phyloP scores from a whole-genome alignment of 2,329 filamentous ascomycete genomes.

The Byssochlamys sp. region DNA sequence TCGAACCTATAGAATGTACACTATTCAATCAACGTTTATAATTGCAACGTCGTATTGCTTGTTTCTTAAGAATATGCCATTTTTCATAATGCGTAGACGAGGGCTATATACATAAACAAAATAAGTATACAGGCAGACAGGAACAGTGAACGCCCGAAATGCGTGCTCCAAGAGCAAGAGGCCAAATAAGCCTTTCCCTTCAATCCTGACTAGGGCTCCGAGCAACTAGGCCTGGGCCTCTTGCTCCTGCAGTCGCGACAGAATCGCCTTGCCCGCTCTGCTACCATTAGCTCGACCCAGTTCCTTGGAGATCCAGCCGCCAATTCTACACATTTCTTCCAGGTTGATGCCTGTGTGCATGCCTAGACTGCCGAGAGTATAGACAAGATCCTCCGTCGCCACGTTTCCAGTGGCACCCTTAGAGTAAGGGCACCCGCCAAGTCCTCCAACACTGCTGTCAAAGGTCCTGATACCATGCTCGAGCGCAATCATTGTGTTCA shows the following conservation, averaged over 20 bases:
- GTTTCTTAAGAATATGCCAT: neutral
- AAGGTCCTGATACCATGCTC: slow-evolving; percentile 56
- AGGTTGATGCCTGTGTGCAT: slow-evolving; percentile 51
- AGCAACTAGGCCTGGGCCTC: neutral
- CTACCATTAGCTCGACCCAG: slow-evolving; percentile 45
- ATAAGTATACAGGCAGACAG: neutral
- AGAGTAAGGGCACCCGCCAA: slow-evolving; percentile 57
- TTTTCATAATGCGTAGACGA: neutral
- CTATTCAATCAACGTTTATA: neutral
- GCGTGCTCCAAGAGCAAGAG: neutral
- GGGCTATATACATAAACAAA: neutral
- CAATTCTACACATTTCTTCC: slow-evolving; percentile 47
- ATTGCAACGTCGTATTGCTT: neutral
- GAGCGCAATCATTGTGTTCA: slow-evolving; percentile 53
- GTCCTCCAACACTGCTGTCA: slow-evolving; percentile 53
- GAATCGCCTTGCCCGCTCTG: slow-evolving; percentile 44
- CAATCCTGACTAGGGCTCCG: neutral
- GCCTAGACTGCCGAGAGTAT: slow-evolving; percentile 52
- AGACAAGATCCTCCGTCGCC: slow-evolving; percentile 54
- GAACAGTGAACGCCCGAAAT: neutral
- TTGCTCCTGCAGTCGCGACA: slow-evolving; percentile 26
- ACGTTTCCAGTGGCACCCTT: slow-evolving; percentile 59
- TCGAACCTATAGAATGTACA: neutral
- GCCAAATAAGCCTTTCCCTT: neutral
- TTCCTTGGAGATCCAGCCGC: slow-evolving; percentile 47